These are phyloP conservation scores for Penicillium psychrosexuale DNA, from an alignment of 2,329 filamentous ascomycete species.

Conservation along the genomic window DNA sequence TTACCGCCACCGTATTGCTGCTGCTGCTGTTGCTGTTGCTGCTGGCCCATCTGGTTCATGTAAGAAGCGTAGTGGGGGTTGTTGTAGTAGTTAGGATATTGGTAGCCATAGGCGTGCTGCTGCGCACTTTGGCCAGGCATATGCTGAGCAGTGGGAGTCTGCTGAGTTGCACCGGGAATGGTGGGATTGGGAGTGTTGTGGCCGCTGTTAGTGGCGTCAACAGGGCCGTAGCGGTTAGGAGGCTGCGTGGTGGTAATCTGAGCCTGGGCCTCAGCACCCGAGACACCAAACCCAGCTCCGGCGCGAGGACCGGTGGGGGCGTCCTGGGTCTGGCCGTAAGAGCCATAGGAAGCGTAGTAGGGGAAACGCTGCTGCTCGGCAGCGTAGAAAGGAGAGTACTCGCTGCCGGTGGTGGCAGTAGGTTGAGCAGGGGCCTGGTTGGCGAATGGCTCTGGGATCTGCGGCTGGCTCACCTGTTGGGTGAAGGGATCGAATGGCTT, in stretches of 20 bases:
- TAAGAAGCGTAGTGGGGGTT: conserved; percentile 62
- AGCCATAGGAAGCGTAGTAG: conserved; percentile 67
- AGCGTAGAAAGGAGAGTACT: conserved; percentile 84
- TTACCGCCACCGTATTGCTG: conserved; percentile 48
- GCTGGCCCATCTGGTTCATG: conserved; percentile 53
- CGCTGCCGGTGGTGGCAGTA: conserved; percentile 58
- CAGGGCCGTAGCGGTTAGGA: conserved; percentile 67
- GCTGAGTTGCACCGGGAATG: conserved; percentile 52
- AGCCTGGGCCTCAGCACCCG: conserved; percentile 58
- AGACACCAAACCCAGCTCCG: conserved; percentile 69
- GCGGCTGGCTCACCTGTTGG: conserved; percentile 64
- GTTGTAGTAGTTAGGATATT: conserved; percentile 55
- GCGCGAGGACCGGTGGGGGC: conserved; percentile 68
- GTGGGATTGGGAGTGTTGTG: conserved; percentile 87
- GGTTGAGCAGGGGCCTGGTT: conserved; percentile 58
- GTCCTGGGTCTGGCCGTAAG: conserved; percentile 69
- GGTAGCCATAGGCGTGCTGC: conserved; percentile 56
- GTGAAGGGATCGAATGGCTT: conserved; percentile 87
- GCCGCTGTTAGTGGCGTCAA: conserved; percentile 78
- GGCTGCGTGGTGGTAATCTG: conserved; percentile 65
- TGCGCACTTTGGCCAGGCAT: conserved; percentile 50
- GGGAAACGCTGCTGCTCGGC: conserved; percentile 69
- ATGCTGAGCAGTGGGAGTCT: conserved; percentile 53
- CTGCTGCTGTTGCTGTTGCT: conserved; percentile 44
- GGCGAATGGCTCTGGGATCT: conserved; percentile 58